Evolutionary conservation across 495 filamentous ascomycete species (phyloP).

Genomic region (Penicillium samsonianum): DNA sequence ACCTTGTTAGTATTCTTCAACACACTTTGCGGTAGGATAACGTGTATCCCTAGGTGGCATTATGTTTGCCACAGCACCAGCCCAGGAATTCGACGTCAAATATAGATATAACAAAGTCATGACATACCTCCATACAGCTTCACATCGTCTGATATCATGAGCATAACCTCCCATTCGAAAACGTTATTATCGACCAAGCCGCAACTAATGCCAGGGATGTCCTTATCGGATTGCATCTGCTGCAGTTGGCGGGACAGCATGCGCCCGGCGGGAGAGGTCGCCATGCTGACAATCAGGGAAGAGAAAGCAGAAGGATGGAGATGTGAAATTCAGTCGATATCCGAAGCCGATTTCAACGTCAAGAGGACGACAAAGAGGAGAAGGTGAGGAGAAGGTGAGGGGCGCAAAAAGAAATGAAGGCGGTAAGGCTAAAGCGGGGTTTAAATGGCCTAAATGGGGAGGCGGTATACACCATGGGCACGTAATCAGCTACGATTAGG

Average conservation of each 20-base stretch:
- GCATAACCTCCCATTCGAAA: slow-evolving; percentile 99
- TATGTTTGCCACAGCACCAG: not conserved
- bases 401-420: slow-evolving; percentile 25
- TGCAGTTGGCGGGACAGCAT: slow-evolving; percentile 85
- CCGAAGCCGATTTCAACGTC: slow-evolving; percentile 3
- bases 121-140: slow-evolving; percentile 86
- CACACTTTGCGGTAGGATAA: not conserved
- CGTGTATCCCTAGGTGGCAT: not conserved
- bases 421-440: slow-evolving; percentile 20
- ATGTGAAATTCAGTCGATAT: not conserved
- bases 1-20: slow-evolving; percentile 6
- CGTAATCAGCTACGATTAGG: not conserved
- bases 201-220: slow-evolving; percentile 91
- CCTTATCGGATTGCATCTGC: slow-evolving; percentile 87
- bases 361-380: slow-evolving; percentile 1
- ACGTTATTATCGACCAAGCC: slow-evolving; percentile 86
- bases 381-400: slow-evolving; percentile 12
- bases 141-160: slow-evolving; percentile 97
- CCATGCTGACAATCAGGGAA: slow-evolving; percentile 38
- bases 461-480: not conserved
- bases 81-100: not conserved
- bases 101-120: not conserved
- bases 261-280: slow-evolving; percentile 61
- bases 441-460: not conserved
- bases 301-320: slow-evolving; percentile 2